A percentile compares a stretch with the other conserved stretches of the same genome.
These are phyloP conservation scores for Aspergillus haitiensis DNA, from an alignment of 495 filamentous ascomycete species.

Conservation along the genomic window DNA sequence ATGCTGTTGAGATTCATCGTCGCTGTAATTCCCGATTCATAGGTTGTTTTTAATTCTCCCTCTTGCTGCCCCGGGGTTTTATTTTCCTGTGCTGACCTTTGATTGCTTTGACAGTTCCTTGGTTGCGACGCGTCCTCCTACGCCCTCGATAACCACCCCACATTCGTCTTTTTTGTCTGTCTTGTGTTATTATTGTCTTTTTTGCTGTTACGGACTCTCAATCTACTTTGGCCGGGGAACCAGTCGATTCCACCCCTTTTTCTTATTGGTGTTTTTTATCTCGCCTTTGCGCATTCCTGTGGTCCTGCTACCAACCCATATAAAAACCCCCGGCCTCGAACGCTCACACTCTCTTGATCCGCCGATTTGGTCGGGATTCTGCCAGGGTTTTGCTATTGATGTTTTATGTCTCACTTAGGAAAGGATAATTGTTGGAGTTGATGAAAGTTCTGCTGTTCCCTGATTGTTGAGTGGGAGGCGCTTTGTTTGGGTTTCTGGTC, in stretches of 20 bases:
- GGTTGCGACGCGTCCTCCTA: constrained; percentile 16
- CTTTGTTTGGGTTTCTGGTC: constrained; percentile 9
- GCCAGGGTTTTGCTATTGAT: constrained; percentile 1
- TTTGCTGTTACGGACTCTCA: neutral
- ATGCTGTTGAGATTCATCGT: constrained; percentile 4
- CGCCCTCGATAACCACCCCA: neutral
- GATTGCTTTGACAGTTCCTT: constrained; percentile 5
- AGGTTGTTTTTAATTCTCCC: constrained; percentile 10
- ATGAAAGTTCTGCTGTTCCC: constrained; percentile 13
- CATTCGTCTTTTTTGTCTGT: neutral
- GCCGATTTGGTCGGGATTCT: neutral
- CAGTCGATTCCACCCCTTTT: constrained; percentile 8
- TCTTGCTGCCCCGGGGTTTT: neutral
- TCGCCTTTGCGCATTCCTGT: constrained; percentile 19
- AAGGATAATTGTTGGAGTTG: constrained; percentile 6
- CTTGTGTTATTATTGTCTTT: neutral
- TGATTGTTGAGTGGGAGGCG: constrained; percentile 12
- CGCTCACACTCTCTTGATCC: neutral
- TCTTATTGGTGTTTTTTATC: constrained; percentile 6
- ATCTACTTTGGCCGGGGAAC: too few relatives aligned
- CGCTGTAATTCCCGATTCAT: neutral
- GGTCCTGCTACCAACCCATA: constrained; percentile 1
- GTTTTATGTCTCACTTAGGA: neutral
- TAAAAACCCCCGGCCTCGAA: constrained; percentile 10
- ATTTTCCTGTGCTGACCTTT: neutral